These are phyloP conservation scores for Diaporthe amygdali DNA, from an alignment of 2,329 filamentous ascomycete species.

Conservation along the genomic window DNA sequence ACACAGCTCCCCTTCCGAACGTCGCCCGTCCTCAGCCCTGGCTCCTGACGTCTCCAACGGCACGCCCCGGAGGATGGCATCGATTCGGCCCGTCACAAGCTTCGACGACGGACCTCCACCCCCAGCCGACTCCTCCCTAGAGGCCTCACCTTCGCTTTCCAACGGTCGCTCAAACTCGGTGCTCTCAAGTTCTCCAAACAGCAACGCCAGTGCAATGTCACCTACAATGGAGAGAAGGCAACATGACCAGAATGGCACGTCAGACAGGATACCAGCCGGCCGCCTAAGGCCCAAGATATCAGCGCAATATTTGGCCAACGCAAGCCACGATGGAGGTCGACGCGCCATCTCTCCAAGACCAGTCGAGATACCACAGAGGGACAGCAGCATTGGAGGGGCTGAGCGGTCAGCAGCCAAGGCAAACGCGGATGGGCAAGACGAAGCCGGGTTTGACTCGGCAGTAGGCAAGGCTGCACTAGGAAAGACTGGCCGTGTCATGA, in stretches of 20 bases:
- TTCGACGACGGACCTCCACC: slow-evolving; percentile 48
- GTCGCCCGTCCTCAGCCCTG: slow-evolving; percentile 31
- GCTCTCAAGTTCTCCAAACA: slow-evolving; percentile 62
- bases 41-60: slow-evolving; percentile 27
- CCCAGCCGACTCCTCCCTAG: slow-evolving; percentile 46
- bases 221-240: slow-evolving; percentile 41
- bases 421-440: slow-evolving; percentile 24
- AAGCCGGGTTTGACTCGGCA: slow-evolving; percentile 61
- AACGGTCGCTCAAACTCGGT: slow-evolving; percentile 46
- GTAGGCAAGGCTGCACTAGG: slow-evolving; percentile 73
- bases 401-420: slow-evolving; percentile 19
- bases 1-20: slow-evolving; percentile 29
- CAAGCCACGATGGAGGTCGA: slow-evolving; percentile 25
- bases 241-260: slow-evolving; percentile 35
- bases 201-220: slow-evolving; percentile 56
- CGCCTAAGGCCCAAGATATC: slow-evolving; percentile 41
- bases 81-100: slow-evolving; percentile 62
- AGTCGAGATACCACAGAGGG: slow-evolving; percentile 34
- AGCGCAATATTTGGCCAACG: slow-evolving; percentile 19
- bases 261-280: slow-evolving; percentile 38
- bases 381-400: slow-evolving; percentile 26
- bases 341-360: slow-evolving; percentile 25
- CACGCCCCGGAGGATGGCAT: slow-evolving; percentile 40
- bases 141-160: slow-evolving; percentile 39
- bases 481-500: slow-evolving; percentile 80